Conservation (phyloP, 2,329 filamentous ascomycete genomes). For the Nemania serpens region DNA sequence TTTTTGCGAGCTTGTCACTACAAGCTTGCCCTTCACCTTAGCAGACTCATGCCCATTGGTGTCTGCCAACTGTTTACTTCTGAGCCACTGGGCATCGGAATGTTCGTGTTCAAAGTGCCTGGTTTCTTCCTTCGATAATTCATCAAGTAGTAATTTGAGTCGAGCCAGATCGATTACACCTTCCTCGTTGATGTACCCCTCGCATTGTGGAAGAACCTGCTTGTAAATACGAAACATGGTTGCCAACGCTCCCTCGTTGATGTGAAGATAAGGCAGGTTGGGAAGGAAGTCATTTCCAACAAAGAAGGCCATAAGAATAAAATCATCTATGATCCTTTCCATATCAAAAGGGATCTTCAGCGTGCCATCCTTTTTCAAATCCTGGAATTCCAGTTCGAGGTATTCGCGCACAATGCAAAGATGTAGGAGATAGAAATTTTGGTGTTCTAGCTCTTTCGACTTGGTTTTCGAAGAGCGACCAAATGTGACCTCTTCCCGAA, state of each 20-base stretch:
- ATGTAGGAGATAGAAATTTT: slow-evolving; percentile 98
- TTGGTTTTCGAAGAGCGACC: slow-evolving; percentile 85
- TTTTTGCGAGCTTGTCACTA: slow-evolving; percentile 80
- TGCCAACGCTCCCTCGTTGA: slow-evolving; percentile 95
- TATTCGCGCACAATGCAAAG: slow-evolving; percentile 98
- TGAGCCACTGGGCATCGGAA: slow-evolving; percentile 88
- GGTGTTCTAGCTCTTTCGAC: slow-evolving; percentile 95
- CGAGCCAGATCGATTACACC: slow-evolving; percentile 89
- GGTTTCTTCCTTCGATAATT: slow-evolving; percentile 86
- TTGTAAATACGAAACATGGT: slow-evolving; percentile 99
- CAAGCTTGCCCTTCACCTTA: slow-evolving; percentile 63
- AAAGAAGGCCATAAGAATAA: slow-evolving; percentile 99
- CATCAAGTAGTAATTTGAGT: slow-evolving; percentile 76
- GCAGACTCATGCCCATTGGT: slow-evolving; percentile 67
- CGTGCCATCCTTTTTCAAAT: slow-evolving; percentile 74
- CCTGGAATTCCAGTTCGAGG: slow-evolving; percentile 94
- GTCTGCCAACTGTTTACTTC: slow-evolving; percentile 77
- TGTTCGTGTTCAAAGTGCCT: slow-evolving; percentile 92
- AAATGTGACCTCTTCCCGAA: slow-evolving; percentile 98
- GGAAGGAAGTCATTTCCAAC: slow-evolving; percentile 99
- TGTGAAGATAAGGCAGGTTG: slow-evolving; percentile 93
- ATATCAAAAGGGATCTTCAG: slow-evolving; percentile 85
- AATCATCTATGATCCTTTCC: slow-evolving; percentile 97
- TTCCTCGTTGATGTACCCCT: slow-evolving; percentile 95
- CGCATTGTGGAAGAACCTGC: slow-evolving; percentile 79